These are phyloP conservation scores for Trypanosoma caninum DNA, from an alignment of 208 protist species.

Conservation along the genomic window DNA sequence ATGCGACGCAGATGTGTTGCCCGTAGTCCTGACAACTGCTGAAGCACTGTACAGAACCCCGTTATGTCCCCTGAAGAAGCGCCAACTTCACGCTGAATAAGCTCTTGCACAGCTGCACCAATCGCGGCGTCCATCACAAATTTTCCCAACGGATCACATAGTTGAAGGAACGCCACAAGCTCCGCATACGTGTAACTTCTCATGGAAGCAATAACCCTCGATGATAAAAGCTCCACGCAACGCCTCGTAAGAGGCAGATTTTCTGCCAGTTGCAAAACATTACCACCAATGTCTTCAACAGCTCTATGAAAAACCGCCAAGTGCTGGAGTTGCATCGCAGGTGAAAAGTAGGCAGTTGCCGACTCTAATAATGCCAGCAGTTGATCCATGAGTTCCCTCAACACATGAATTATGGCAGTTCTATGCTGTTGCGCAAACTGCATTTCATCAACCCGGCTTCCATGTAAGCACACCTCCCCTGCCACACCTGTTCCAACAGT, in stretches of 20 bases:
- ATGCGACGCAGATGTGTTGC: slow-evolving; percentile 53
- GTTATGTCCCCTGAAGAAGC: slow-evolving; percentile 30
- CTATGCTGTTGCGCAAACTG: slow-evolving; percentile 46
- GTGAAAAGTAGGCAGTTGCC: slow-evolving; percentile 56
- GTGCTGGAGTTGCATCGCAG: slow-evolving; percentile 50
- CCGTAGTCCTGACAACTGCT: slow-evolving; percentile 43
- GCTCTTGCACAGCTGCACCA: slow-evolving; percentile 57
- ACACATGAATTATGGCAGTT: slow-evolving; percentile 37
- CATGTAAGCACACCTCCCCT: not conserved
- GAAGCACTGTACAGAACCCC: slow-evolving; percentile 31
- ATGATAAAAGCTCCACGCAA: slow-evolving; percentile 40
- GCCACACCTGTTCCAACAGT: not conserved
- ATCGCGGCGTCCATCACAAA: slow-evolving; percentile 63
- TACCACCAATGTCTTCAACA: slow-evolving; percentile 18
- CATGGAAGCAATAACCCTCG: slow-evolving; percentile 54
- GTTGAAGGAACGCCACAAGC: slow-evolving; percentile 62
- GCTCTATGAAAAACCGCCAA: slow-evolving; percentile 47
- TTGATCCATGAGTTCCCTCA: slow-evolving; percentile 56
- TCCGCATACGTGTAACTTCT: slow-evolving; percentile 33
- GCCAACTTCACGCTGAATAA: slow-evolving; percentile 37
- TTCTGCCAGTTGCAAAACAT: slow-evolving; percentile 10
- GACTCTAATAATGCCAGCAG: slow-evolving; percentile 47
- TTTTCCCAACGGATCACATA: slow-evolving; percentile 46
- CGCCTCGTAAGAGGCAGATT: slow-evolving; percentile 37
- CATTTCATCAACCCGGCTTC: slow-evolving; percentile 19